Evolutionary conservation across 2,329 filamentous ascomycete genomes (phyloP).

Genomic region (Periconia sp.): DNA sequence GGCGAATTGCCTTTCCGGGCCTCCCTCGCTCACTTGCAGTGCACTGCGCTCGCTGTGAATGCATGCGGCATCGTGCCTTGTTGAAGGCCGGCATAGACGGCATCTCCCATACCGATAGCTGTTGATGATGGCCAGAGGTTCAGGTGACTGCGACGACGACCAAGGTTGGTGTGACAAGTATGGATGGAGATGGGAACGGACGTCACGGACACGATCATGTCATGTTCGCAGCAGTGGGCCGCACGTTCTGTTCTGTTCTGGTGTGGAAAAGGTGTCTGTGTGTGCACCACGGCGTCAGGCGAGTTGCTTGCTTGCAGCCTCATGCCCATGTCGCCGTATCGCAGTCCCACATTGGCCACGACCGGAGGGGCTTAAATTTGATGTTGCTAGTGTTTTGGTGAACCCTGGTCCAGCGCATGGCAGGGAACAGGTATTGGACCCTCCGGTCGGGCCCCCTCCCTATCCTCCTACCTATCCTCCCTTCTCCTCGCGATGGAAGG

Average conservation of each 20-base stretch:
- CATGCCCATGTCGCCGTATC: background rate
- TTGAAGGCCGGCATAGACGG: no score
- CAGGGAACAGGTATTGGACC: background rate
- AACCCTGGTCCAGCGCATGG: background rate
- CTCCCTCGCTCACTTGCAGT: background rate
- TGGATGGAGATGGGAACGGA: background rate
- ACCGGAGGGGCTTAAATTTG: conserved; percentile 25
- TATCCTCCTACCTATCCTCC: no score
- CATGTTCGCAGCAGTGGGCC: background rate
- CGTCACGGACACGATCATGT: background rate
- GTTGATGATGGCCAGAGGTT: background rate
- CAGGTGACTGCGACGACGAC: background rate
- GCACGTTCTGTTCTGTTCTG: background rate
- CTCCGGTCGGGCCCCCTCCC: no score
- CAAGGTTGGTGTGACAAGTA: background rate
- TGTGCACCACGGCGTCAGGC: conserved; percentile 4
- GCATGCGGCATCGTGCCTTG: no score
- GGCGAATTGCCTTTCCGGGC: no score
- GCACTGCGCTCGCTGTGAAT: no score
- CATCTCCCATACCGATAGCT: no score
- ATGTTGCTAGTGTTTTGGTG: conserved; percentile 15
- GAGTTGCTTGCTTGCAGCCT: conserved; percentile 1
- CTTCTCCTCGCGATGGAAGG: no score
- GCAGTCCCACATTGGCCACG: conserved; percentile 31
- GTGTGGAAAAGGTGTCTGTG: no score